Conservation (phyloP, 352 stramenopile genomes). For the Globisporangium irregulare region DNA sequence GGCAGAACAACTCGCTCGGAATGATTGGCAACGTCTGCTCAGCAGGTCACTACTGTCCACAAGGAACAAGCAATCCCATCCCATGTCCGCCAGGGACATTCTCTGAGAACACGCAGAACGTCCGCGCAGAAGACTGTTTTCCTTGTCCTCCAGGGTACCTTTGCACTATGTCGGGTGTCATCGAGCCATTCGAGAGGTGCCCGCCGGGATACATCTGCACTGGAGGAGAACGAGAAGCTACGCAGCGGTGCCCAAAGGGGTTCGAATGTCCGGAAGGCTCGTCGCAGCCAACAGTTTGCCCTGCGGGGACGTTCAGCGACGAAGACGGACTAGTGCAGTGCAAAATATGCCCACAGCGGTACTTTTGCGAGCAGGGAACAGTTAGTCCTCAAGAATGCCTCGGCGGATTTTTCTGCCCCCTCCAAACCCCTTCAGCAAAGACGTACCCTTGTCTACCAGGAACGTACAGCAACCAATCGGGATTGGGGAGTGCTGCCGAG, state of each 20-base stretch:
- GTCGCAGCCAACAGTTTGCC: conserved; percentile 49
- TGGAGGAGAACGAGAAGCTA: conserved; percentile 51
- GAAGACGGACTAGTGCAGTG: conserved; percentile 52
- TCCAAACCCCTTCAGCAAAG: conserved; percentile 36
- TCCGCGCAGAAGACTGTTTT: conserved; percentile 53
- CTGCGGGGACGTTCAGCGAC: conserved; percentile 62
- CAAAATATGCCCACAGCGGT: conserved; percentile 69
- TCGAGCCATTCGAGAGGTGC: conserved; percentile 46
- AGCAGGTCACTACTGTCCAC: conserved; percentile 74
- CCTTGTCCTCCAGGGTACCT: conserved; percentile 62
- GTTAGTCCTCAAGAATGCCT: conserved; percentile 51
- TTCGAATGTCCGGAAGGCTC: conserved; percentile 74
- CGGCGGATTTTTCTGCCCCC: conserved; percentile 75
- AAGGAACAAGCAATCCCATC: conserved; percentile 74
- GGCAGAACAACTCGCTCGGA: conserved; percentile 67
- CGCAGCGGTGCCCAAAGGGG: conserved; percentile 54
- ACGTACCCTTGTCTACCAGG: conserved; percentile 60
- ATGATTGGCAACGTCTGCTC: conserved; percentile 72
- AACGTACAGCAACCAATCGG: conserved; percentile 49
- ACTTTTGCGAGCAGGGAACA: conserved; percentile 55
- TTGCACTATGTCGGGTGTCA: conserved; percentile 53
- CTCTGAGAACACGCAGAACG: conserved; percentile 65
- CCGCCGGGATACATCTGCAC: conserved; percentile 58
- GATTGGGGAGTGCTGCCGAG: conserved; percentile 36
- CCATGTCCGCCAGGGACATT: conserved; percentile 74